Evolutionary conservation across 1,284 basidiomycete genomes (phyloP), one percentile per base, ranked within the genome.

Genomic region (Austroboletus rostrupii): DNA sequence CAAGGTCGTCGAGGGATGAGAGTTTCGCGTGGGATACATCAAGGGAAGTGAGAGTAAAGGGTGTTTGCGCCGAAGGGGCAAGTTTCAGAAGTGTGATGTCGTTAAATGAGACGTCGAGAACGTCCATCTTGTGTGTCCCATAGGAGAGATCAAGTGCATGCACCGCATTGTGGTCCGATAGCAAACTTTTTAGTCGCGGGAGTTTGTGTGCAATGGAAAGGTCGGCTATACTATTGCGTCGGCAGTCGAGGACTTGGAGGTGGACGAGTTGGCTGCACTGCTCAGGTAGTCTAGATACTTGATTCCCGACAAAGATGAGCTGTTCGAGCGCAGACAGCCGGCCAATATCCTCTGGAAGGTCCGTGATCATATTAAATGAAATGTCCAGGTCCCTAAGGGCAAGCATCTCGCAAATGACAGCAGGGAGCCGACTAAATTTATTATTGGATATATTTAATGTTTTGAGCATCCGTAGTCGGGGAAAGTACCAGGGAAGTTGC

Each of bases 361-460:
- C 80, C 0, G 79, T 77, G 58, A 99, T 88, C 66, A 80, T 83
- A 72, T 99, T 99, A 77, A 98, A 98, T 0, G 96, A 98, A 40
- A 97, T 78, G 65, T 99, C 96, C 19, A 99, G 81, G 60, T 96
- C 92, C 29, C 81, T 74, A 26, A 99, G 79, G 17, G 76, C 80
- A 6, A 76, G 72, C 65, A 98, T 82, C 52, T 87, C 75, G 65
- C 83, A 87, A 17, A 99, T 79, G 21, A 90, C 87, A 0, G 72
- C 55, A 0, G 96, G 95, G 52, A 99, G 79, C n/a, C 66, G 70
- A 39, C 83, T 82, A 67, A 98, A 94, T 65, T 93, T 92, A 75
- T 99, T 99, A 73, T 98, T 99, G 44, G 93, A 97, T 55, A 99
- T 89, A 72, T 98, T 97, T 61, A 99, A 79, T 43, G 84, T 83